These are phyloP conservation scores for Epichloe typhina DNA, from an alignment of 2,329 filamentous ascomycete genomes.

Conservation along the genomic window DNA sequence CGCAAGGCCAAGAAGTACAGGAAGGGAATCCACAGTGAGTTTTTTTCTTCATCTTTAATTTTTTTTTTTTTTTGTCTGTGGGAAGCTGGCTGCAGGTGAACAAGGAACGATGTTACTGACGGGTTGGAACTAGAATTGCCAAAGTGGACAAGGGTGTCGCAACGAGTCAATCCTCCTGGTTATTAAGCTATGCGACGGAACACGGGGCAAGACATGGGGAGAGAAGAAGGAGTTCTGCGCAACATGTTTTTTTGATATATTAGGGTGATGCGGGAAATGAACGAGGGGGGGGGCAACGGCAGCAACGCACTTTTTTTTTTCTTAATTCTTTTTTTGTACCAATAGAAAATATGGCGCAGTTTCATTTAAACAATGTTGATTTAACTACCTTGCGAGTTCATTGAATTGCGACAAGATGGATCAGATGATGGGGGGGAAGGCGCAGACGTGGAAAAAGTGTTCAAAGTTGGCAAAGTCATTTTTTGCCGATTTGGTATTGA, in stretches of 20 bases:
- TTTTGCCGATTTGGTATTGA: background rate
- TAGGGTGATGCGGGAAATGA: background rate
- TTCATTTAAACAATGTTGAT: background rate
- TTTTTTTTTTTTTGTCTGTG: background rate
- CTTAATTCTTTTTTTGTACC: background rate
- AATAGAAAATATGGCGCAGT: background rate
- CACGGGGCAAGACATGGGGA: background rate
- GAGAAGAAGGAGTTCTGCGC: background rate
- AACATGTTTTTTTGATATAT: background rate
- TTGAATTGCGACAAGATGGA: background rate
- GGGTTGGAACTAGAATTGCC: slow-evolving; percentile 46
- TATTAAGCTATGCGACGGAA: slow-evolving; percentile 45
- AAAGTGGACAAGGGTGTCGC: slow-evolving; percentile 93
- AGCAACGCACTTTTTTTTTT: background rate
- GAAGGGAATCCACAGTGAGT: slow-evolving; percentile 92
- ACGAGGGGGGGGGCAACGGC: background rate
- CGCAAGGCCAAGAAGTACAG: slow-evolving; percentile 90
- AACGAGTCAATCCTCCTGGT: slow-evolving; percentile 86
- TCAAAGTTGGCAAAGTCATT: background rate
- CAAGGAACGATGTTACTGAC: slow-evolving; percentile 9
- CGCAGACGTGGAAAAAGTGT: background rate
- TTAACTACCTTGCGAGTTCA: background rate
- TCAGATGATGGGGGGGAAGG: background rate
- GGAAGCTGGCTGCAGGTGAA: background rate
- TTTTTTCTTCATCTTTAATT: background rate